Percentiles rank a stretch among this genome's conserved stretches.
These are phyloP conservation scores for Rhodocollybia butyracea DNA, from an alignment of 768 basidiomycete species.

Conservation along the genomic window DNA sequence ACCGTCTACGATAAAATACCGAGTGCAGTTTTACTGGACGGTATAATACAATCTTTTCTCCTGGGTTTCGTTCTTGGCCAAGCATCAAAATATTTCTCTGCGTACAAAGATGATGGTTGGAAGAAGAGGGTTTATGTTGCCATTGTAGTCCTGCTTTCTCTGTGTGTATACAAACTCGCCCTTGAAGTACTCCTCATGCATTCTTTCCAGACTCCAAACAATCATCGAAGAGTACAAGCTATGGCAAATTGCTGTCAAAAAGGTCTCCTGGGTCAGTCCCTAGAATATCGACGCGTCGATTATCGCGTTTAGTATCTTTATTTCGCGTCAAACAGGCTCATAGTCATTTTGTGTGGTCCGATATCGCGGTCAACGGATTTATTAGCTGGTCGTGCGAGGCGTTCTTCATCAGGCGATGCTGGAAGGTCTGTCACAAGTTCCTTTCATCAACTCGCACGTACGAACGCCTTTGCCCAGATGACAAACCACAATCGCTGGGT, in stretches of 20 bases:
- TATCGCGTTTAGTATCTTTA: neutral
- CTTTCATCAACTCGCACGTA: too few relatives aligned
- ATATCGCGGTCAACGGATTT: constrained; percentile 45
- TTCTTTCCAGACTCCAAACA: constrained; percentile 32
- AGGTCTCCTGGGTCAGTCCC: constrained; percentile 30
- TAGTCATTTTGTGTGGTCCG: constrained; percentile 39
- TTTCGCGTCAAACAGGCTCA: constrained; percentile 26
- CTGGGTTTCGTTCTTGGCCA: constrained; percentile 41
- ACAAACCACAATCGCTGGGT: constrained; percentile 36
- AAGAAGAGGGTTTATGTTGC: constrained; percentile 39
- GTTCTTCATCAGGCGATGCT: constrained; percentile 48
- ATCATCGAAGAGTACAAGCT: constrained; percentile 38
- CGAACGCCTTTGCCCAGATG: constrained; percentile 34
- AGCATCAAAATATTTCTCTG: constrained; percentile 37
- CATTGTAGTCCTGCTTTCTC: constrained; percentile 34
- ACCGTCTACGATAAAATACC: neutral
- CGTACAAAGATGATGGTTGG: constrained; percentile 41
- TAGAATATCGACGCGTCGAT: neutral
- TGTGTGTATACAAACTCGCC: constrained; percentile 27
- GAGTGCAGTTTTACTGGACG: constrained; percentile 42
- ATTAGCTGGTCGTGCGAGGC: constrained; percentile 45
- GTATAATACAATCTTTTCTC: constrained; percentile 45
- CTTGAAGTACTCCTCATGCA: neutral
- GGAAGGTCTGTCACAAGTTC: constrained; percentile 49
- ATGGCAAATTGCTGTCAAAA: constrained; percentile 33